Conservation (phyloP, 768 basidiomycete genomes). For the Amanita jacksonii region DNA sequence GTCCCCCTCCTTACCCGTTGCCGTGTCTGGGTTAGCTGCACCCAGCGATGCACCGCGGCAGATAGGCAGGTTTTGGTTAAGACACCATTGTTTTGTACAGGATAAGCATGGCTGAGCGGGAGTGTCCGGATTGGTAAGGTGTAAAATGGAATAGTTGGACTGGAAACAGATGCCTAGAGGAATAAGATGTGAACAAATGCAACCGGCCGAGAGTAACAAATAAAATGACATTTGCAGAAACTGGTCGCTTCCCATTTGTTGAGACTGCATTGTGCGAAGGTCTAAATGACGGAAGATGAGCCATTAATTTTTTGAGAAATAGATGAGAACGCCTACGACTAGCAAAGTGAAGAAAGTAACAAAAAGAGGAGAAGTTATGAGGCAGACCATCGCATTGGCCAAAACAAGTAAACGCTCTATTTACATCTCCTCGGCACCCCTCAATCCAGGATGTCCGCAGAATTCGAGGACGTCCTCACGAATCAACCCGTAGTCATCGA, state of each 20-base stretch:
- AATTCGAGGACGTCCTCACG: constrained; percentile 90
- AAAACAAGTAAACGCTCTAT: constrained; percentile 2
- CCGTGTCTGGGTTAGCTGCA: constrained; percentile 85
- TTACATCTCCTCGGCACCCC: constrained; percentile 14
- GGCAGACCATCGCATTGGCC: constrained; percentile 12
- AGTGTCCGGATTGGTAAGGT: constrained; percentile 69
- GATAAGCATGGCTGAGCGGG: constrained; percentile 86
- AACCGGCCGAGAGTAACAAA: not conserved
- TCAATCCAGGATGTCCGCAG: constrained; percentile 52
- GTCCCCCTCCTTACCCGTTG: constrained; percentile 91
- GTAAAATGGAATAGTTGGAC: constrained; percentile 79
- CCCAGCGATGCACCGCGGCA: constrained; percentile 77
- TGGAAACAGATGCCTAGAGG: constrained; percentile 81
- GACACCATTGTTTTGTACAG: constrained; percentile 93
- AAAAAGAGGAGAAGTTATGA: constrained; percentile 14
- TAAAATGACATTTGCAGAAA: constrained; percentile 92
- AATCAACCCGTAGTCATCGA: constrained; percentile 99
- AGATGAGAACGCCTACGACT: constrained; percentile 14
- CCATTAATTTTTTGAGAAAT: not conserved
- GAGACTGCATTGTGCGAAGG: constrained; percentile 30
- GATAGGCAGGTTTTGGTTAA: constrained; percentile 82
- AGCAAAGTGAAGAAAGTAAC: constrained; percentile 15
- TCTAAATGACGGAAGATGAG: constrained; percentile 11
- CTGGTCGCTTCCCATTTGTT: constrained; percentile 86
- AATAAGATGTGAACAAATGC: constrained; percentile 8